Evolutionary conservation across 1,284 basidiomycete genomes (phyloP).

Genomic region (Phylloboletellus chloephorus): DNA sequence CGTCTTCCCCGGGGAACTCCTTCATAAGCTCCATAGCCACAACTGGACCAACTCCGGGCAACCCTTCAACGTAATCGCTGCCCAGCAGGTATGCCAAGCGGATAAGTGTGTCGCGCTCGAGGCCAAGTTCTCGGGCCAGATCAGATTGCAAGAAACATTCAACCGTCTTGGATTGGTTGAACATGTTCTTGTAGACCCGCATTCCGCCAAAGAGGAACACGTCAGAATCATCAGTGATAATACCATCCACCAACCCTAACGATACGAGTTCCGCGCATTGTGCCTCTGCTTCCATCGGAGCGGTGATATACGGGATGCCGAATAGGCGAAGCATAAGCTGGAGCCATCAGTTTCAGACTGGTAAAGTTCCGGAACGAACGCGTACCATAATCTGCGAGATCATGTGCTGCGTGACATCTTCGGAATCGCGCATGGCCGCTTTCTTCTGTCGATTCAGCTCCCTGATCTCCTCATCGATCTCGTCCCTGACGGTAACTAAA

Average conservation of each 20-base stretch:
- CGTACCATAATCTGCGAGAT: slow-evolving; percentile 89
- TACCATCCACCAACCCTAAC: slow-evolving; percentile 87
- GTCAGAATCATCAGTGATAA: slow-evolving; percentile 99
- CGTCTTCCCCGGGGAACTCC: slow-evolving; percentile 84
- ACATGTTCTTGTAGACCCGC: slow-evolving; percentile 98
- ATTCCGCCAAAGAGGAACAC: slow-evolving; percentile 96
- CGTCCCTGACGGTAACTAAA: slow-evolving; percentile 72
- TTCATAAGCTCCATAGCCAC: slow-evolving; percentile 92
- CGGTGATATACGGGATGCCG: slow-evolving; percentile 97
- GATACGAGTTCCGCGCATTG: slow-evolving; percentile 92
- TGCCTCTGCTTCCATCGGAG: slow-evolving; percentile 99
- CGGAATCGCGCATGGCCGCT: slow-evolving; percentile 87
- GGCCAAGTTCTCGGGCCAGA: slow-evolving; percentile 81
- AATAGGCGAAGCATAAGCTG: slow-evolving; percentile 87
- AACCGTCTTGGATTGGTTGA: slow-evolving; percentile 98
- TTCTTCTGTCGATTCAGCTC: slow-evolving; percentile 80
- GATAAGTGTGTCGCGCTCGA: slow-evolving; percentile 84
- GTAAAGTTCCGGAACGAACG: background rate
- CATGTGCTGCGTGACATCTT: slow-evolving; percentile 95
- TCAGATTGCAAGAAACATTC: slow-evolving; percentile 90
- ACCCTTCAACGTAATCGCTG: slow-evolving; percentile 95
- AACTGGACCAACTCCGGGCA: slow-evolving; percentile 93
- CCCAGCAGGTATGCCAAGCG: slow-evolving; percentile 91
- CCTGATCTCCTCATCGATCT: slow-evolving; percentile 91
- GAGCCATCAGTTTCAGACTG: slow-evolving; percentile 7